A percentile compares a stretch with the other conserved stretches of the same genome.
These are phyloP conservation scores for Niveomyces coronatus DNA, from an alignment of 2,329 filamentous ascomycete genomes.

Conservation along the genomic window DNA sequence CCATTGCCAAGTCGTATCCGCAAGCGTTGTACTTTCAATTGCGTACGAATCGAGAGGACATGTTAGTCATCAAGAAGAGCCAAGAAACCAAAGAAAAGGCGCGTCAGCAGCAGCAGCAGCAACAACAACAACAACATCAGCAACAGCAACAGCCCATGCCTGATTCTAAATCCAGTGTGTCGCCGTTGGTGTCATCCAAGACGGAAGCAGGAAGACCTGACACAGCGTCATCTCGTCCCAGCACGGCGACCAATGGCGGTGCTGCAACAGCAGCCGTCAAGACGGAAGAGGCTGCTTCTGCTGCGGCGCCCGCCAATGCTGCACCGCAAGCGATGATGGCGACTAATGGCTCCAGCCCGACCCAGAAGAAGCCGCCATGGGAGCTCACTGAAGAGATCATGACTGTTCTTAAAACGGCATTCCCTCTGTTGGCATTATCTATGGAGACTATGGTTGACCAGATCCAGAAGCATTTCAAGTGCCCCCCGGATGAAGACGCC, in stretches of 20 bases:
- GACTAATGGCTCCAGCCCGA: slow-evolving; percentile 19
- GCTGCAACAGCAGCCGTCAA: slow-evolving; percentile 36
- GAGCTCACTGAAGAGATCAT: slow-evolving; percentile 95
- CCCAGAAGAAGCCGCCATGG: slow-evolving; percentile 74
- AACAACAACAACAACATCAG: too few species aligned
- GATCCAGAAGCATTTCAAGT: slow-evolving; percentile 98
- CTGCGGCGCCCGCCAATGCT: slow-evolving; percentile 14
- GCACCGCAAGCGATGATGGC: slow-evolving; percentile 15
- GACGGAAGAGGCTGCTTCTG: slow-evolving; percentile 29
- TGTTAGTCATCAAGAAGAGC: slow-evolving; percentile 81
- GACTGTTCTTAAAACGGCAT: slow-evolving; percentile 90
- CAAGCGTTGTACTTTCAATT: slow-evolving; percentile 95
- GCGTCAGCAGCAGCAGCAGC: slow-evolving; percentile 37
- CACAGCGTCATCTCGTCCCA: slow-evolving; percentile 35
- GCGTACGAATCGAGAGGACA: slow-evolving; percentile 86
- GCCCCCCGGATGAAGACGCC: slow-evolving; percentile 93
- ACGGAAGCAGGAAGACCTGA: slow-evolving; percentile 36
- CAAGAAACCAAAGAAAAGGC: slow-evolving; percentile 65
- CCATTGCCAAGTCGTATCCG: slow-evolving; percentile 91
- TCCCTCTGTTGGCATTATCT: slow-evolving; percentile 86
- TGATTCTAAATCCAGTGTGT: slow-evolving; percentile 34
- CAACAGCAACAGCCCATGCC: slow-evolving; percentile 37
- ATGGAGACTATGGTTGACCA: slow-evolving; percentile 99
- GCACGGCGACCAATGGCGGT: slow-evolving; percentile 39
- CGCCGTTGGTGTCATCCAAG: slow-evolving; percentile 42